Base-by-base conservation (phyloP, 176 grass and related monocot genomes). In the Tillandsia fasciculata region DNA sequence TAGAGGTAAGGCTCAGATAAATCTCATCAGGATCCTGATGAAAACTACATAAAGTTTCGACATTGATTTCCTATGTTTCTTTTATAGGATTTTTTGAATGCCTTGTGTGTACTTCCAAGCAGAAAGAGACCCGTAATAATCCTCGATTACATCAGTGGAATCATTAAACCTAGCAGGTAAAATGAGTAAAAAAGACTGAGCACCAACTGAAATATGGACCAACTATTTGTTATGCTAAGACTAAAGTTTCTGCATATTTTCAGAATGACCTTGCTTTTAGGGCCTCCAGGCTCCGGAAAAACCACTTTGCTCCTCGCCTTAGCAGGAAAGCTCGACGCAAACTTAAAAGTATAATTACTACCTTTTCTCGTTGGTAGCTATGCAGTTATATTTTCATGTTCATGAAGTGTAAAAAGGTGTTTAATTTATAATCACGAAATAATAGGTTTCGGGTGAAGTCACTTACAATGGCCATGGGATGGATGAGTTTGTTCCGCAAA, bases 401-500 rank as follows among this genome's bases (percentile, higher is more conserved):
- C 9, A n/a, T 12, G 12, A 49, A 18, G 49, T 11, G 48, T 67
- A 67, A 67, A 67, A 48, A 74, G 7, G 14, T 42, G 69, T 15
- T 12, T 15, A 48, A 47, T 67, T 67, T 48, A 11, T 29, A 8
- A 42, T 47, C 51, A 54, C 61, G 67, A 24, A 54, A 17, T 42
- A 67, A 68, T 68, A 83, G 81, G 82, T 86, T 12, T 77, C 83
- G 0, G 91, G 91, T 64, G 79, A 77, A 69, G 85, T 96, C 1
- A 91, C 88, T 49, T 96, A 96, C 85, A 96, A 96, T 5, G 91
- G 91, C 23, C 88, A 91, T 28, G 72, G 27, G 58, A 83, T 96
- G 91, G 70, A 86, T 23, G 91, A 96, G 75, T 96, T 96, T 56
- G 88, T 96, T 1, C 88, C 91, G 0, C 54, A 96, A 18, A 86